These are phyloP conservation scores for Lactifluus volemus DNA, from an alignment of 768 basidiomycete genomes.

Conservation along the genomic window DNA sequence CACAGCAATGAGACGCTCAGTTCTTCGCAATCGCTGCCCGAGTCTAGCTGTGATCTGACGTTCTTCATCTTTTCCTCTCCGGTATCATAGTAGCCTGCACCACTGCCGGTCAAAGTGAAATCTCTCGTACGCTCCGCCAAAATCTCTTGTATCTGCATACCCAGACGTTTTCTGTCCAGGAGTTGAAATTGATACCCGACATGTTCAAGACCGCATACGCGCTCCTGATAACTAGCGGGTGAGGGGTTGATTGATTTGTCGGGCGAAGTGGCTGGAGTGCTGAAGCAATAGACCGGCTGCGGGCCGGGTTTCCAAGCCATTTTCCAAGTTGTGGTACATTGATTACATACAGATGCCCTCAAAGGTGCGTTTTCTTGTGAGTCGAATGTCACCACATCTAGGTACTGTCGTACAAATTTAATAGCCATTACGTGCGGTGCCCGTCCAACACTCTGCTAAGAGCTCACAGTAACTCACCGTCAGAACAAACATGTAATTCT, in stretches of 20 bases:
- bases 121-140: conserved; percentile 76
- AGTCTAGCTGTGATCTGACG: conserved; percentile 81
- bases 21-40: conserved; percentile 81
- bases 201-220: conserved; percentile 12
- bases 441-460: background rate
- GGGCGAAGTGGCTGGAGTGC: background rate
- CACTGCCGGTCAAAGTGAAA: conserved; percentile 46
- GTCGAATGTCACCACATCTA: background rate
- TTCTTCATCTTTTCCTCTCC: conserved; percentile 77
- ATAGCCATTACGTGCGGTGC: background rate
- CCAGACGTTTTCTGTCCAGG: conserved; percentile 73
- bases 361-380: background rate
- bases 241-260: background rate
- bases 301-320: background rate
- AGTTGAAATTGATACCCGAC: conserved; percentile 27
- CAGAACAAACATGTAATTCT: background rate
- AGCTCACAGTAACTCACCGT: background rate
- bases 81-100: conserved; percentile 54
- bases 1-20: conserved; percentile 85
- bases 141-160: conserved; percentile 76
- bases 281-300: background rate
- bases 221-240: background rate
- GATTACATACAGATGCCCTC: too few species aligned
- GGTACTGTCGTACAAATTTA: too few species aligned
- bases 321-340: too few species aligned